Evolutionary conservation across 257 asterid genomes (phyloP).

Genomic region (Handroanthus guayacan): DNA sequence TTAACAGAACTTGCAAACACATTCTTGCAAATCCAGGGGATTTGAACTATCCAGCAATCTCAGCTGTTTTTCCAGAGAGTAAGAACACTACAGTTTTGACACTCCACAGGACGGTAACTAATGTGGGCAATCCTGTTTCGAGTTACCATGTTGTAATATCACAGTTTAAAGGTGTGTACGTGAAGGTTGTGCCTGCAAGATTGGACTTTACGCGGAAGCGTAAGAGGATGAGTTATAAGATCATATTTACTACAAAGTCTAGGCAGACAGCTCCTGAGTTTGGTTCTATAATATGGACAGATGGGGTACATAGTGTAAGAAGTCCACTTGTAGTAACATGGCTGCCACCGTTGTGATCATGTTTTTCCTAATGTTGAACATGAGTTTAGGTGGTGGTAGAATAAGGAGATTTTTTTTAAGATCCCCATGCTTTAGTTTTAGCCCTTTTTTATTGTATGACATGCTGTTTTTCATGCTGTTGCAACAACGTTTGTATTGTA

Average conservation of each 20-base stretch:
- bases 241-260: constrained; percentile 52
- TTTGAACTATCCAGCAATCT: constrained; percentile 86
- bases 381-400: constrained; percentile 34
- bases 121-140: constrained; percentile 72
- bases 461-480: constrained; percentile 31
- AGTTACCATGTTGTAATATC: constrained; percentile 68
- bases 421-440: constrained; percentile 9
- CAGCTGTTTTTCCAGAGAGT: constrained; percentile 65
- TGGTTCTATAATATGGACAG: constrained; percentile 76
- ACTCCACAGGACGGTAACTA: constrained; percentile 72
- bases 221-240: constrained; percentile 64
- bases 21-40: constrained; percentile 56
- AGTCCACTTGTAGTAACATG: constrained; percentile 85
- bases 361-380: background rate
- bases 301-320: constrained; percentile 72
- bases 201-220: constrained; percentile 54
- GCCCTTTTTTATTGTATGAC: background rate
- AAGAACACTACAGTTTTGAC: constrained; percentile 44
- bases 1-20: constrained; percentile 60
- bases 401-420: constrained; percentile 45
- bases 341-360: constrained; percentile 62
- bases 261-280: constrained; percentile 66
- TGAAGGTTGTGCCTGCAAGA: constrained; percentile 67
- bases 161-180: constrained; percentile 64
- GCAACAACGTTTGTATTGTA: constrained; percentile 24